Evolutionary conservation across 2,329 filamentous ascomycete species (phyloP).

Genomic region (Exophiala spinifera): DNA sequence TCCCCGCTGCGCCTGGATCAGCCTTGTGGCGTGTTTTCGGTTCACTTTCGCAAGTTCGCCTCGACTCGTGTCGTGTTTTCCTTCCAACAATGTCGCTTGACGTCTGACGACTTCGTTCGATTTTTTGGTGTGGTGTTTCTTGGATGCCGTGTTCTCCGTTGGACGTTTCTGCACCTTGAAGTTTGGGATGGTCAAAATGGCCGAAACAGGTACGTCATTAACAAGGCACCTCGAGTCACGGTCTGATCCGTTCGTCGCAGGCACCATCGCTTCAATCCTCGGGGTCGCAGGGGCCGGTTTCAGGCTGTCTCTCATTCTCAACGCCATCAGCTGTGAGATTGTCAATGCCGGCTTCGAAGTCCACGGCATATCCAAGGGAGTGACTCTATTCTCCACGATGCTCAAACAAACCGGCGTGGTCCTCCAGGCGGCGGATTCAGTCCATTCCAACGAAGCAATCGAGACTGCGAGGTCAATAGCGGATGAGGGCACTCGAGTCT

Average conservation of each 20-base stretch:
- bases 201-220: conserved; percentile 19
- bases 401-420: conserved; percentile 39
- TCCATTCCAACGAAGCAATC: conserved; percentile 35
- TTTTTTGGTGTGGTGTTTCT: background rate
- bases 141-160: background rate
- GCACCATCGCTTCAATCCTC: conserved; percentile 30
- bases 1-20: background rate
- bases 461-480: conserved; percentile 40
- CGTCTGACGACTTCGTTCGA: background rate
- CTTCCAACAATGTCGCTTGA: background rate
- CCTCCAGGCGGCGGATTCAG: conserved; percentile 33
- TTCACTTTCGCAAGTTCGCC: background rate
- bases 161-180: background rate
- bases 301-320: conserved; percentile 41
- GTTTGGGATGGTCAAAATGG: conserved; percentile 7
- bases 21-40: background rate
- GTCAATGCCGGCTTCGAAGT: conserved; percentile 40
- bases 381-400: conserved; percentile 40
- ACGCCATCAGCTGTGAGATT: conserved; percentile 42
- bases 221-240: background rate
- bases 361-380: conserved; percentile 41
- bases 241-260: conserved; percentile 11
- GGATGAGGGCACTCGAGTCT: conserved; percentile 38
- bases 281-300: conserved; percentile 36
- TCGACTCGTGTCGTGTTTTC: background rate